A percentile compares a stretch with the other conserved stretches of the same genome.
These are phyloP conservation scores for Ambrosia artemisiifolia DNA, from an alignment of 129 eudicot species.

Conservation along the genomic window DNA sequence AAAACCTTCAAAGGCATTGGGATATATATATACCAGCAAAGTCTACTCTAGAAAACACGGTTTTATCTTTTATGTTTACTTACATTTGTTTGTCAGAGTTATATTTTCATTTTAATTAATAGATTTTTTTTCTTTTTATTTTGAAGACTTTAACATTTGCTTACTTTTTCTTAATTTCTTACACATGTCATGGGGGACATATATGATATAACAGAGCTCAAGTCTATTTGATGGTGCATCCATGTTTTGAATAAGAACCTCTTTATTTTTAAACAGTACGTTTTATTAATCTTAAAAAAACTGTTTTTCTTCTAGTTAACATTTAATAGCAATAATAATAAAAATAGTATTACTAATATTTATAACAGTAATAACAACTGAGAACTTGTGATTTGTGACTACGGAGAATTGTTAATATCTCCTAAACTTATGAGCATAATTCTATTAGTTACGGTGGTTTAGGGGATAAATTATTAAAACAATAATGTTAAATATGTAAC, in stretches of 20 bases:
- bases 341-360: too few species aligned
- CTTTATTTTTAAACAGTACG: not conserved
- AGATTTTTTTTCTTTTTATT: not conserved
- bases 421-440: not conserved
- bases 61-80: constrained; percentile 10
- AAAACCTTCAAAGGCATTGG: constrained; percentile 25
- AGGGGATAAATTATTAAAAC: not conserved
- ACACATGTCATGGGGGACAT: constrained; percentile 24
- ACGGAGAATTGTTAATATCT: too few species aligned
- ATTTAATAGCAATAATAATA: not conserved
- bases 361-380: too few species aligned
- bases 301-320: not conserved
- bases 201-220: not conserved
- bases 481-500: not conserved
- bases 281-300: not conserved
- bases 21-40: constrained; percentile 30
- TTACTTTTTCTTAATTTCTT: not conserved
- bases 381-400: not conserved
- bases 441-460: not conserved
- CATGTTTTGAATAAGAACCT: not conserved
- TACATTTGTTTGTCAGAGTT: constrained; percentile 20
- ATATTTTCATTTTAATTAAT: not conserved
- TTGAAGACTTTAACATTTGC: constrained; percentile 14
- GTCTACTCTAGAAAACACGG: constrained; percentile 40
- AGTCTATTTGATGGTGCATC: not conserved